Conservation (phyloP, 306 rosid genomes). For the Castanea mollissima region DNA sequence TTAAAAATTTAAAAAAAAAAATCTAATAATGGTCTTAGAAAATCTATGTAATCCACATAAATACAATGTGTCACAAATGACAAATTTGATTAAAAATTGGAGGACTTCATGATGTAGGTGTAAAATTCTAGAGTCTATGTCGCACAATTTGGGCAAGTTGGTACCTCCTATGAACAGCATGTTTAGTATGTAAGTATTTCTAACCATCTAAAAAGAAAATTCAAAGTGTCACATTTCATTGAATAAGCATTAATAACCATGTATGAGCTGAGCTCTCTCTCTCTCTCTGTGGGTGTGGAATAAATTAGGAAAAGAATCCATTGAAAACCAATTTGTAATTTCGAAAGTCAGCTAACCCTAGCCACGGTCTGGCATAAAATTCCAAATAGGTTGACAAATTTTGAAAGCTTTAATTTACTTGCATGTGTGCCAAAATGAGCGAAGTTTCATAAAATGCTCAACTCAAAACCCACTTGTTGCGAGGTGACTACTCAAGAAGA, state of each 20-base stretch:
- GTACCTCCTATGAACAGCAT: no score
- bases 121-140: no score
- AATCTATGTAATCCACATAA: no score
- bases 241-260: slow-evolving; percentile 9
- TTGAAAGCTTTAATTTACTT: neutral
- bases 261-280: neutral
- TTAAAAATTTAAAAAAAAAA: no score
- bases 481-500: neutral
- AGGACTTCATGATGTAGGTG: no score
- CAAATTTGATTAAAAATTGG: no score
- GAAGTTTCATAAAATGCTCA: neutral
- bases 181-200: no score
- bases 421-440: neutral
- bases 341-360: neutral
- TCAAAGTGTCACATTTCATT: slow-evolving; percentile 14
- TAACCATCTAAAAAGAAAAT: no score
- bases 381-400: slow-evolving; percentile 3
- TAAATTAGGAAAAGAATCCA: slow-evolving; percentile 14
- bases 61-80: no score
- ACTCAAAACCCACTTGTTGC: neutral
- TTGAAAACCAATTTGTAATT: neutral
- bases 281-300: neutral
- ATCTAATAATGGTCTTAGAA: no score
- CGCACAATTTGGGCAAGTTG: no score
- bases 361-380: neutral